Evolutionary conservation across 768 basidiomycete genomes (phyloP).

Genomic region (Lyophyllum atratum): DNA sequence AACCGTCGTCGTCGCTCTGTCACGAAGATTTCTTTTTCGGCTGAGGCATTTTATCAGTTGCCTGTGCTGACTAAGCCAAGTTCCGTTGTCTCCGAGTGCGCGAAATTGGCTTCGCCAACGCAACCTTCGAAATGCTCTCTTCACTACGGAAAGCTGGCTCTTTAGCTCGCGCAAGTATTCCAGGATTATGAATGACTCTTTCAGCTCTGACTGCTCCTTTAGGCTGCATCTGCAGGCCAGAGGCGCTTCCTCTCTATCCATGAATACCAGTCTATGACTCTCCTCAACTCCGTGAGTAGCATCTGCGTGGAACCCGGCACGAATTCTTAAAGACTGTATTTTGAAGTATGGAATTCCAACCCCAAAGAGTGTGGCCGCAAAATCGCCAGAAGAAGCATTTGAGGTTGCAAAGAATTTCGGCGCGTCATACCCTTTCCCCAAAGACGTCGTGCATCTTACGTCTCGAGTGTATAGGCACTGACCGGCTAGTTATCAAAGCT

Average conservation of each 20-base stretch:
- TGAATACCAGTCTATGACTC: slow-evolving; percentile 95
- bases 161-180: slow-evolving; percentile 60
- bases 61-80: slow-evolving; percentile 47
- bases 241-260: slow-evolving; percentile 94
- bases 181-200: not conserved
- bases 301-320: not conserved
- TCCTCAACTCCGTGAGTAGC: slow-evolving; percentile 83
- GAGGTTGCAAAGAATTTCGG: slow-evolving; percentile 89
- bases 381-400: slow-evolving; percentile 86
- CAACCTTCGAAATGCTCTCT: slow-evolving; percentile 57
- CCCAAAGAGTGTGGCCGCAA: slow-evolving; percentile 87
- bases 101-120: slow-evolving; percentile 20
- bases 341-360: slow-evolving; percentile 91
- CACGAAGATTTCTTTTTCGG: slow-evolving; percentile 18
- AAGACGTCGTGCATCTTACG: slow-evolving; percentile 7
- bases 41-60: slow-evolving; percentile 11
- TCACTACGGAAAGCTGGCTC: slow-evolving; percentile 65
- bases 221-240: slow-evolving; percentile 79
- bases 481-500: slow-evolving; percentile 94
- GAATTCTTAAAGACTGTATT: slow-evolving; percentile 1
- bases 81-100: slow-evolving; percentile 19
- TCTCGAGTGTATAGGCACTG: slow-evolving; percentile 48
- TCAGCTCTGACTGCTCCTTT: slow-evolving; percentile 14
- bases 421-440: slow-evolving; percentile 31
- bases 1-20: slow-evolving; percentile 85